These are phyloP conservation scores for Moelleriella libera DNA, from an alignment of 2,329 filamentous ascomycete genomes.

Conservation along the genomic window DNA sequence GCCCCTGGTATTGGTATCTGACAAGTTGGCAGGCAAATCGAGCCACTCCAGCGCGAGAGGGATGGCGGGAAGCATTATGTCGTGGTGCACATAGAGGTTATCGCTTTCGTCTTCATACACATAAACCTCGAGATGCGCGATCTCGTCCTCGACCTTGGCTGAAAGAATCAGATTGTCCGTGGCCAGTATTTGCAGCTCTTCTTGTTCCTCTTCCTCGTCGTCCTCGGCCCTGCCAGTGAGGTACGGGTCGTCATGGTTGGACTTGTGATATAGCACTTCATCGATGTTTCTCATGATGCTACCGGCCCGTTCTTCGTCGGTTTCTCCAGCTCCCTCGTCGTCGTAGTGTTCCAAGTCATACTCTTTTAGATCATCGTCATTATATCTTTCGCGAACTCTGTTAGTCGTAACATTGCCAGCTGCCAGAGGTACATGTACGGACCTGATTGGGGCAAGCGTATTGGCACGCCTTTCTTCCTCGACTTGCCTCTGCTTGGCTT, in stretches of 20 bases:
- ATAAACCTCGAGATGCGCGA: slow-evolving; percentile 92
- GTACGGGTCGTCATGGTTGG: slow-evolving; percentile 91
- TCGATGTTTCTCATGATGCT: slow-evolving; percentile 91
- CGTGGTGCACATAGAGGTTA: slow-evolving; percentile 98
- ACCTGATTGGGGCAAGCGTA: slow-evolving; percentile 3
- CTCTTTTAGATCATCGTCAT: slow-evolving; percentile 85
- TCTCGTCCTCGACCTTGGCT: slow-evolving; percentile 90
- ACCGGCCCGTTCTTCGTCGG: slow-evolving; percentile 42
- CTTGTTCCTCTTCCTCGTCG: slow-evolving; percentile 71
- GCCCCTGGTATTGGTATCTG: slow-evolving; percentile 47
- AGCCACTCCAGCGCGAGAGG: slow-evolving; percentile 94
- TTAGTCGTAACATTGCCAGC: background rate
- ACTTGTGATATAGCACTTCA: slow-evolving; percentile 83
- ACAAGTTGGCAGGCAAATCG: slow-evolving; percentile 74
- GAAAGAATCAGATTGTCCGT: slow-evolving; percentile 89
- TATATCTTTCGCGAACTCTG: slow-evolving; percentile 26
- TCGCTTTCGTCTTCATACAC: slow-evolving; percentile 92
- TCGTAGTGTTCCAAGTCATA: slow-evolving; percentile 97
- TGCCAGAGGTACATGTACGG: background rate
- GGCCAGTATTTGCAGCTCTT: slow-evolving; percentile 84
- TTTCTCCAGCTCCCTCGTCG: slow-evolving; percentile 46
- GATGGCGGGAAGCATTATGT: slow-evolving; percentile 97
- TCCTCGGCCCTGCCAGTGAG: slow-evolving; percentile 68
- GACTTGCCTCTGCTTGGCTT: slow-evolving; percentile 17
- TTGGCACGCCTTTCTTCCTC: slow-evolving; percentile 13